Percentiles rank a stretch among this genome's conserved stretches.
Evolutionary conservation across 768 basidiomycete species (phyloP).

Genomic region (Dendrothele bispora): DNA sequence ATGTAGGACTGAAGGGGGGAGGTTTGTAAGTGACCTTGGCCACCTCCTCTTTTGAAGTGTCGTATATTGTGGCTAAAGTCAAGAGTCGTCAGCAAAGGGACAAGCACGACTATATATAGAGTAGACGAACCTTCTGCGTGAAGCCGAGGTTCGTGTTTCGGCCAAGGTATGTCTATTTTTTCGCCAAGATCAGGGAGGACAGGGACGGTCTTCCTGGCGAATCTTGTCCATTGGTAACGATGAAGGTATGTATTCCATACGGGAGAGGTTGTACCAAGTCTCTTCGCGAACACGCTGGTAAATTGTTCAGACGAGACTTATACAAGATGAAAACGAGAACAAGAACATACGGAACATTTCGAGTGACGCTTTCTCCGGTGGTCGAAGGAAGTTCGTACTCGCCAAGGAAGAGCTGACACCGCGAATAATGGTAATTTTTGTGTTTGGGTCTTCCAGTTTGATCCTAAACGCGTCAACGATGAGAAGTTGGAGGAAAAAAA

Average conservation of each 20-base stretch:
- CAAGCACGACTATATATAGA: background rate
- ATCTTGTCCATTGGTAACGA: slow-evolving; percentile 72
- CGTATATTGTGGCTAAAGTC: slow-evolving; percentile 54
- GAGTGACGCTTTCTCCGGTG: slow-evolving; percentile 30
- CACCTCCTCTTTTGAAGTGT: slow-evolving; percentile 63
- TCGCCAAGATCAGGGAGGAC: slow-evolving; percentile 44
- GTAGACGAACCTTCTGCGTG: slow-evolving; percentile 35
- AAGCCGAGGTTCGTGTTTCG: slow-evolving; percentile 44
- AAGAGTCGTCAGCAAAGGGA: slow-evolving; percentile 3
- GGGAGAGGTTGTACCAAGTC: slow-evolving; percentile 61
- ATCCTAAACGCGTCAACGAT: slow-evolving; percentile 18
- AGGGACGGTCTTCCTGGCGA: slow-evolving; percentile 66
- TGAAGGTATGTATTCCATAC: slow-evolving; percentile 54
- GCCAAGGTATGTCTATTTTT: slow-evolving; percentile 67
- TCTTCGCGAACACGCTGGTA: slow-evolving; percentile 73
- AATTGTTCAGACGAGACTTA: background rate
- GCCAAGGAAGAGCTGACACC: slow-evolving; percentile 77
- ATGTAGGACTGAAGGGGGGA: slow-evolving; percentile 46
- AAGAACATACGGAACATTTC: slow-evolving; percentile 45
- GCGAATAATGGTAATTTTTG: slow-evolving; percentile 71
- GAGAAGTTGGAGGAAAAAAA: background rate
- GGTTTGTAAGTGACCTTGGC: slow-evolving; percentile 70
- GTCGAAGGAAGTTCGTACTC: slow-evolving; percentile 55
- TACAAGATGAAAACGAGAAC: too few species aligned
- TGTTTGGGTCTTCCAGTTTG: slow-evolving; percentile 28